A percentile compares a stretch with the other conserved stretches of the same genome.
Conservation (phyloP, 257 asterid genomes). For the Knoxia roxburghii region DNA sequence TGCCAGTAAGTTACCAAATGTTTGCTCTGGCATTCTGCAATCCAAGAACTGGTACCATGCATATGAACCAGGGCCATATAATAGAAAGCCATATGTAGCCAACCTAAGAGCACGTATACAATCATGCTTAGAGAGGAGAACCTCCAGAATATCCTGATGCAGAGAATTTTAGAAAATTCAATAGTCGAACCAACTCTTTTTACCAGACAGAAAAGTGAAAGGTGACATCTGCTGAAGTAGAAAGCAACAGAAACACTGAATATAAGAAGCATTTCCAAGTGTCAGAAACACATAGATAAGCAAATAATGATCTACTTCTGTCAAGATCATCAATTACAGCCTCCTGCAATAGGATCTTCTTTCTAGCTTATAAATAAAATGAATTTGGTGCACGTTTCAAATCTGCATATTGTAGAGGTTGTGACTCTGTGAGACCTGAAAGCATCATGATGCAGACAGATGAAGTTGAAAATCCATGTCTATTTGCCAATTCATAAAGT, state of each 20-base stretch:
- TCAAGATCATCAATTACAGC: background rate
- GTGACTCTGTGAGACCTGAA: too few relatives aligned
- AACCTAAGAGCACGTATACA: constrained; percentile 78
- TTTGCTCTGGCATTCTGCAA: constrained; percentile 66
- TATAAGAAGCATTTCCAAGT: background rate
- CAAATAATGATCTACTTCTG: background rate
- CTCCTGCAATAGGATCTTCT: background rate
- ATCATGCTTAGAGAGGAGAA: constrained; percentile 59
- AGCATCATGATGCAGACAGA: background rate
- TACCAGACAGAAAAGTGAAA: background rate
- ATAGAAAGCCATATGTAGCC: constrained; percentile 79
- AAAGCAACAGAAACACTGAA: background rate
- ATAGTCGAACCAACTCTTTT: background rate
- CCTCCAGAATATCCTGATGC: constrained; percentile 43
- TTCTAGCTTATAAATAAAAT: background rate
- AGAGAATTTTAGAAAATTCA: constrained; percentile 1
- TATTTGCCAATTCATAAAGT: background rate
- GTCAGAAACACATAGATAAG: background rate
- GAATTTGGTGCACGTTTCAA: background rate
- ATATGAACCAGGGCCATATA: constrained; percentile 90
- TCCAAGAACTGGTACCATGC: constrained; percentile 89
- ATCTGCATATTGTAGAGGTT: background rate
- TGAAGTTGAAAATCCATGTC: background rate
- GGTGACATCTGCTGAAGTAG: background rate
- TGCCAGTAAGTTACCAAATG: constrained; percentile 42